phyloP scores from a whole-genome alignment of 768 basidiomycete species.

The Lactifluus pinguis region DNA sequence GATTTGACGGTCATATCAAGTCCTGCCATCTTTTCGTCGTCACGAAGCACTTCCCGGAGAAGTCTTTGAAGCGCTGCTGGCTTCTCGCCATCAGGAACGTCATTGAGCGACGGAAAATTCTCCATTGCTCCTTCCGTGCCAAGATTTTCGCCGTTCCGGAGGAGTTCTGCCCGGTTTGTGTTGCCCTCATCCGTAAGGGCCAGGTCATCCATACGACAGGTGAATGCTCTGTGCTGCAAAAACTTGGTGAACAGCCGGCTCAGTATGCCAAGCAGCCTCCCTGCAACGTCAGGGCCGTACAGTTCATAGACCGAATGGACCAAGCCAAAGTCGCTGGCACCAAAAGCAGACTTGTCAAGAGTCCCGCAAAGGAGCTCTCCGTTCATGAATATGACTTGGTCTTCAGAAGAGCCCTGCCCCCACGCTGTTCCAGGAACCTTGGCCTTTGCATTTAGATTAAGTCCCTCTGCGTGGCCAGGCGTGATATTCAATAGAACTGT shows the following conservation, averaged over 20 bases:
- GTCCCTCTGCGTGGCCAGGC: slow-evolving; percentile 64
- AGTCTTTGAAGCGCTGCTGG: slow-evolving; percentile 50
- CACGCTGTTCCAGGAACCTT: slow-evolving; percentile 86
- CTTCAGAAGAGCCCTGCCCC: slow-evolving; percentile 72
- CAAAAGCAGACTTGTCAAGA: slow-evolving; percentile 95
- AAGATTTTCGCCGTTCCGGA: slow-evolving; percentile 56
- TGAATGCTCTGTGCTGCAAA: slow-evolving; percentile 93
- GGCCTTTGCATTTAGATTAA: slow-evolving; percentile 78
- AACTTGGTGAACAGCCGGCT: slow-evolving; percentile 95
- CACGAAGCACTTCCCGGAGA: slow-evolving; percentile 86
- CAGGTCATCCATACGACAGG: slow-evolving; percentile 98
- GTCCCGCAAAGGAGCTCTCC: slow-evolving; percentile 92
- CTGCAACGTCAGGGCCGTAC: slow-evolving; percentile 84
- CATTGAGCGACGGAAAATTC: slow-evolving; percentile 70
- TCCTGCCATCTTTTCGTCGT: slow-evolving; percentile 96
- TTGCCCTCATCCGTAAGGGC: slow-evolving; percentile 82
- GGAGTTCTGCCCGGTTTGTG: slow-evolving; percentile 51
- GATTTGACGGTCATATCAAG: slow-evolving; percentile 89
- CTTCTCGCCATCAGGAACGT: slow-evolving; percentile 43
- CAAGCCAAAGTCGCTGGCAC: slow-evolving; percentile 90
- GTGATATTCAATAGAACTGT: slow-evolving; percentile 91
- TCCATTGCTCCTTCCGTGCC: slow-evolving; percentile 87
- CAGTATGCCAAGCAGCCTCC: slow-evolving; percentile 85
- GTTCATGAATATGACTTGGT: slow-evolving; percentile 81
- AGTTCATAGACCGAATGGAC: slow-evolving; percentile 96